These are phyloP conservation scores for Fallopia convolvulus DNA, from an alignment of 148 eudicot genomes.

Conservation along the genomic window DNA sequence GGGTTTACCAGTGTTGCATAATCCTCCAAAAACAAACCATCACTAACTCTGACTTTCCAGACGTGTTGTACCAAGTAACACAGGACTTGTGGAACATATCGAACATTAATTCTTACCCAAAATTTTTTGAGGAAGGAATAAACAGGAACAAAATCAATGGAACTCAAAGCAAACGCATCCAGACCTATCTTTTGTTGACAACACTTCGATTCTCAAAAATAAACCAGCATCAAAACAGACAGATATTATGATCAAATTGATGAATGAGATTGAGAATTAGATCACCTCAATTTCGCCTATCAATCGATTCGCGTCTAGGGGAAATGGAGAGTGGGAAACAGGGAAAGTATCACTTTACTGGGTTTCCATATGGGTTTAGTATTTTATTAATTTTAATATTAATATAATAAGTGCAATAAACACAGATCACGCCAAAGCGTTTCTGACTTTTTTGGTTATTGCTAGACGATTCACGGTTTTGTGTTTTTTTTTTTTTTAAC, in stretches of 20 bases:
- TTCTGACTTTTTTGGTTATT: background rate
- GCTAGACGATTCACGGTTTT: too few relatives aligned
- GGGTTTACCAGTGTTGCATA: background rate
- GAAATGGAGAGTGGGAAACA: background rate
- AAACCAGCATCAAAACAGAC: background rate
- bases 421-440: background rate
- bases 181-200: background rate
- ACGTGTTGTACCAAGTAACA: background rate
- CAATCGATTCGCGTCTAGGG: background rate
- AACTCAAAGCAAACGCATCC: background rate
- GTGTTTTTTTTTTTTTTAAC: background rate
- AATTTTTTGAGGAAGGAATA: background rate
- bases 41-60: background rate
- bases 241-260: background rate
- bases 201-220: background rate
- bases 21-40: background rate
- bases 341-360: background rate
- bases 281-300: conserved; percentile 7
- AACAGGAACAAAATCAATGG: background rate
- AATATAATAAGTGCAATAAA: background rate
- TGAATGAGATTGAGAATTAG: background rate
- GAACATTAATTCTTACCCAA: background rate
- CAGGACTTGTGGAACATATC: background rate
- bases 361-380: background rate
- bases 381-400: background rate